A percentile compares a stretch with the other conserved stretches of the same genome.
These are phyloP conservation scores for Pseudopediastrum boryanum DNA, from an alignment of 139 green algal species.

Conservation along the genomic window DNA sequence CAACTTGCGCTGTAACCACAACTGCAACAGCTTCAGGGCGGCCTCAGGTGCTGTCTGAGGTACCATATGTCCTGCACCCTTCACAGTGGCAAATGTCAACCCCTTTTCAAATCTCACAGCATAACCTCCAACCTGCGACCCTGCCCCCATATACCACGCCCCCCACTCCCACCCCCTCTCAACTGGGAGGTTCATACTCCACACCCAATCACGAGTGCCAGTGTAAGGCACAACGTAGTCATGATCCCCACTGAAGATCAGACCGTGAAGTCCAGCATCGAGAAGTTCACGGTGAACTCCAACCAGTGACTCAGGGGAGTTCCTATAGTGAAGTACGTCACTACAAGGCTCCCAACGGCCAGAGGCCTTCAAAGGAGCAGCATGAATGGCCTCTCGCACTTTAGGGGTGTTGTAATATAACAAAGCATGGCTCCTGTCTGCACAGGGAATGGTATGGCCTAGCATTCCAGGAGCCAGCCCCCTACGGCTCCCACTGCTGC, in stretches of 20 bases:
- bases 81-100: constrained; percentile 44
- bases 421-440: constrained; percentile 36
- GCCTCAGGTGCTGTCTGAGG: constrained; percentile 11
- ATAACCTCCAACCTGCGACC: constrained; percentile 42
- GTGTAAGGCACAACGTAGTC: constrained; percentile 50
- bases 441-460: constrained; percentile 37
- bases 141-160: not conserved
- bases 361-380: constrained; percentile 39
- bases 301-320: constrained; percentile 29
- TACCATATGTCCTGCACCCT: constrained; percentile 51
- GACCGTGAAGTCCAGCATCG: constrained; percentile 18
- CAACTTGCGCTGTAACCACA: not conserved
- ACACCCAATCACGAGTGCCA: constrained; percentile 48
- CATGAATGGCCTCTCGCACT: constrained; percentile 53
- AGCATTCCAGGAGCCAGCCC: constrained; percentile 14
- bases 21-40: constrained; percentile 20
- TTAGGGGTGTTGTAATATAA: constrained; percentile 45
- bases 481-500: not conserved
- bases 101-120: constrained; percentile 1
- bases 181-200: constrained; percentile 17
- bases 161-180: not conserved
- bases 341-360: constrained; percentile 34
- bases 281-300: constrained; percentile 14
- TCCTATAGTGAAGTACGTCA: constrained; percentile 29
- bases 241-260: constrained; percentile 52